phyloP scores from a whole-genome alignment of 345 rosid species.

The Carallia pectinifolia region DNA sequence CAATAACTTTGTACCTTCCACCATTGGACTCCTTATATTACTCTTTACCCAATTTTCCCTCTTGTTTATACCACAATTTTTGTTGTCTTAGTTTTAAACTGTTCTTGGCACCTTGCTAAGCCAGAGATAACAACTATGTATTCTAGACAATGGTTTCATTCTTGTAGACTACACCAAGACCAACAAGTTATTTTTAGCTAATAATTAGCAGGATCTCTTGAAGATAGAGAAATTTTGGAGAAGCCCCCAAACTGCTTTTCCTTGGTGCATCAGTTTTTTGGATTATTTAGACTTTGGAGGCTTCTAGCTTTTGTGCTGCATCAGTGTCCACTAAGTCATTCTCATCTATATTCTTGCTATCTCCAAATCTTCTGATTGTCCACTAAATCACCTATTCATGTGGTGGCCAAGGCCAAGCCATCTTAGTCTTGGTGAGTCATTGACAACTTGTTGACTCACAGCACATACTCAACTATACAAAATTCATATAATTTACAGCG shows the following conservation, averaged over 20 bases:
- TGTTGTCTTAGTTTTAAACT: too few relatives aligned
- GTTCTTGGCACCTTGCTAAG: too few relatives aligned
- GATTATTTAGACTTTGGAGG: slow-evolving; percentile 24
- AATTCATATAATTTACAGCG: too few relatives aligned
- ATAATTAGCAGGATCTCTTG: not conserved
- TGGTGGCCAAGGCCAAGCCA: slow-evolving; percentile 21
- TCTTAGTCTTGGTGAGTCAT: not conserved
- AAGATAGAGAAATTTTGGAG: not conserved
- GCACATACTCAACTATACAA: not conserved
- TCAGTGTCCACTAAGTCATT: slow-evolving; percentile 48
- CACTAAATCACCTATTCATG: slow-evolving; percentile 27
- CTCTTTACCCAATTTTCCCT: slow-evolving; percentile 11
- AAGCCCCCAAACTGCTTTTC: slow-evolving; percentile 6
- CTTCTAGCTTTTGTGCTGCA: slow-evolving; percentile 23
- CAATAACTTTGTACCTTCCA: slow-evolving; percentile 18
- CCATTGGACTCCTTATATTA: slow-evolving; percentile 21
- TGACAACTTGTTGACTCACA: not conserved
- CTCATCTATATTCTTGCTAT: slow-evolving; percentile 27
- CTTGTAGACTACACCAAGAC: too few relatives aligned
- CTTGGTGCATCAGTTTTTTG: slow-evolving; percentile 25
- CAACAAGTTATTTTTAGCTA: not conserved
- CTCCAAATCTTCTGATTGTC: slow-evolving; percentile 29
- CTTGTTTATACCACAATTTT: too few relatives aligned
- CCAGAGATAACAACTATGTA: too few relatives aligned
- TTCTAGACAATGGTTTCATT: too few relatives aligned